Base-by-base conservation (phyloP, 2,329 filamentous ascomycete species). In the Graphilbum sp. region DNA sequence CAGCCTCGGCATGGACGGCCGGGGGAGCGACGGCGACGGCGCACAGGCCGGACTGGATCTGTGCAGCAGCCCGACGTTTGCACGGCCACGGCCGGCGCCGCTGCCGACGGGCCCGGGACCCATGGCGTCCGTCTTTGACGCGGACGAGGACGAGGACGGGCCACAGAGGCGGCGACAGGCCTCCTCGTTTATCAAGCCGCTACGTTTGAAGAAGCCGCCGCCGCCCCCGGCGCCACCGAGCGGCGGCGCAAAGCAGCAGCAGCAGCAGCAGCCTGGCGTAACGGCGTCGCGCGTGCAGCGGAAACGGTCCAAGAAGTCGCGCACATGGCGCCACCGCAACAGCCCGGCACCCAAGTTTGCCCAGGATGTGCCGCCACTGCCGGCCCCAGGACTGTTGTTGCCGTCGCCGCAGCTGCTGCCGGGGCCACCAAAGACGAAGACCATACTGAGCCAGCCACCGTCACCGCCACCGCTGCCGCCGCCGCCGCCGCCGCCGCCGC, bases 281-380 rank as follows among this genome's bases (percentile, higher is more conserved):
- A 23, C 35, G 10, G 9, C 32, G 2, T 45, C 52, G 3, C 55
- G 54, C 31, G 50, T 57, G 3, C 63, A 62, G 45, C 56, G 59
- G 38, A 60, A 58, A 30, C 60, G 55, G 40, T 58, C 56, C 4
- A 64, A 61, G 46, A 64, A 61, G 48, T n/a, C 27, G 5, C 25
- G 19, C 3, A 34, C 23, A 25, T 25, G 32, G 20, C 32, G 32
- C 9, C 18, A 21, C 9, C 31, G 31, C 4, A 32, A 5, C 31
- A 45, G 7, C 23, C 23, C 23, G 7, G 23, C 23, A 25, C 23
- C 12, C 12, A 24, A 24, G 21, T 24, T 24, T 24, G 11, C 5
- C 21, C 5, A 24, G 21, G 6, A 24, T 5, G 6, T 24, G 21
- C 21, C 21, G 21, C 21, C 21, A 24, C 6, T 24, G 21, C 21